These are phyloP conservation scores for Myrica gale DNA, from an alignment of 306 rosid genomes.

Conservation along the genomic window DNA sequence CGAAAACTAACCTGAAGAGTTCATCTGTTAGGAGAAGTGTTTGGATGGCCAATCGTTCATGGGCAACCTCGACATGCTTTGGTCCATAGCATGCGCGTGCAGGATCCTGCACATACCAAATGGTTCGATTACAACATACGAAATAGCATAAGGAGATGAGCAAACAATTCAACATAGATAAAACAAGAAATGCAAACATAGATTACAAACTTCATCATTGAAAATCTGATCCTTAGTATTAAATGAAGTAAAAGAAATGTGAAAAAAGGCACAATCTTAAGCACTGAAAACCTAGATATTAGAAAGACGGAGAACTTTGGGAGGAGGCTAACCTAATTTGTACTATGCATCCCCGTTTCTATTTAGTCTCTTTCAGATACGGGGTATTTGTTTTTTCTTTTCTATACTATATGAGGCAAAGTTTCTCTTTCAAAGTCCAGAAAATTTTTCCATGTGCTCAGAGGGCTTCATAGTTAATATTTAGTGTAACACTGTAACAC, in stretches of 20 bases:
- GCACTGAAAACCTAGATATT: neutral
- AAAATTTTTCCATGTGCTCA: no score
- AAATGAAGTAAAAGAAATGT: neutral
- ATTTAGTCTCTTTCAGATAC: neutral
- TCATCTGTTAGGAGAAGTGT: conserved; percentile 81
- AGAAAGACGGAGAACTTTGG: neutral
- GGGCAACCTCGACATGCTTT: conserved; percentile 95
- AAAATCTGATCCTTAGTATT: neutral
- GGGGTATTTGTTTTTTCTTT: neutral
- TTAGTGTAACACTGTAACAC: no score
- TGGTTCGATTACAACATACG: neutral
- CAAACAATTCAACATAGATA: neutral
- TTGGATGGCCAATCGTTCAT: conserved; percentile 89
- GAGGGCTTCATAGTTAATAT: no score
- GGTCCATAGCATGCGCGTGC: conserved; percentile 90
- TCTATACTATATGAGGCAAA: no score
- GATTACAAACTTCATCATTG: neutral
- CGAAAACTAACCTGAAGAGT: conserved; percentile 70
- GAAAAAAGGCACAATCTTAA: neutral
- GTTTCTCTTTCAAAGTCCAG: no score
- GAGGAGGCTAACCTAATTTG: neutral
- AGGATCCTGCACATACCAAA: conserved; percentile 57
- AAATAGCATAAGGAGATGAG: neutral
- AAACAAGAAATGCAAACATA: neutral
- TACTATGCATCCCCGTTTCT: neutral